Conservation (phyloP, 257 asterid species). For the Nicotiana paniculata region DNA sequence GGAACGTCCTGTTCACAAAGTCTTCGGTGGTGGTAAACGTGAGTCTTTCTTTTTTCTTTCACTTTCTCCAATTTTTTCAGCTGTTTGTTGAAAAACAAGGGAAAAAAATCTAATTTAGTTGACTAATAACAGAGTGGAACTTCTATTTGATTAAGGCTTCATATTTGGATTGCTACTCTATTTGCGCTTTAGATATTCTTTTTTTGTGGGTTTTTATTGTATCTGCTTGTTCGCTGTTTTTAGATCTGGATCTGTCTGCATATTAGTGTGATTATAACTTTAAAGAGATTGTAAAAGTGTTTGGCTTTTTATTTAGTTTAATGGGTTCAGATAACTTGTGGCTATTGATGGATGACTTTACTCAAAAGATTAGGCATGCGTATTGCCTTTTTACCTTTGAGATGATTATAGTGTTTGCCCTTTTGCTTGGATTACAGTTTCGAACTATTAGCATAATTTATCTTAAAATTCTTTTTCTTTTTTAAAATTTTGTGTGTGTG, state of each 20-base stretch:
- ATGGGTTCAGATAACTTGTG: not conserved
- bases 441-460: not conserved
- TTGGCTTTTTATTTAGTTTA: not conserved
- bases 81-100: not conserved
- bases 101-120: not conserved
- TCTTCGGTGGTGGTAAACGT: conserved; percentile 87
- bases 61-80: not conserved
- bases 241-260: conserved; percentile 9
- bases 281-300: not conserved
- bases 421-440: not conserved
- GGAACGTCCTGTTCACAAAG: conserved; percentile 61
- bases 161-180: not conserved
- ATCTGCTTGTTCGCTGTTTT: not conserved
- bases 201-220: too few relatives aligned
- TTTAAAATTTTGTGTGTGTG: too few relatives aligned
- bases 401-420: not conserved
- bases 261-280: not conserved
- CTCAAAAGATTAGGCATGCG: not conserved
- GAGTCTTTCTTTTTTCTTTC: not conserved
- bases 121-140: not conserved
- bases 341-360: not conserved
- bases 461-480: not conserved
- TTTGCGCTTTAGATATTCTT: too few relatives aligned
- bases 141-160: not conserved
- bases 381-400: not conserved